Percentiles rank a stretch among this genome's conserved stretches.
Conservation (phyloP, 202 grass and related monocot species). For the Miscanthus sacchariflorus region DNA sequence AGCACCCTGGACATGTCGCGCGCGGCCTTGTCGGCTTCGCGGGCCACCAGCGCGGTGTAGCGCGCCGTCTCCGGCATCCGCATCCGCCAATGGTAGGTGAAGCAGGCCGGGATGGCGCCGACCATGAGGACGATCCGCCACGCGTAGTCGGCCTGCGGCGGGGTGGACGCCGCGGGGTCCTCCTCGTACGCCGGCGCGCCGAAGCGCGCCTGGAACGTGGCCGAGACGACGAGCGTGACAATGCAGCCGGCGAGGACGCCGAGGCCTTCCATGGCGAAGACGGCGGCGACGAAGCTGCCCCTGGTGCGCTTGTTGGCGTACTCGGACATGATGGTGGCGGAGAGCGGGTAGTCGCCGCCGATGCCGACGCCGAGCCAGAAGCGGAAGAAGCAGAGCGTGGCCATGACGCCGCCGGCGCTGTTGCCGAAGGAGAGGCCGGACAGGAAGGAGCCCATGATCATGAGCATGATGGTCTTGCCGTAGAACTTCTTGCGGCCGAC, state of each 20-base stretch:
- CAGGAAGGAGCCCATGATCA: conserved; percentile 56
- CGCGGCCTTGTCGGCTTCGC: conserved; percentile 52
- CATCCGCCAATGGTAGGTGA: conserved; percentile 72
- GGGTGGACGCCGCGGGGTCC: conserved; percentile 45
- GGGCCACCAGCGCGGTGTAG: conserved; percentile 72
- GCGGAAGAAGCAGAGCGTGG: conserved; percentile 68
- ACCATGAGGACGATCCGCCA: conserved; percentile 79
- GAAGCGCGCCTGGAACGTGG: conserved; percentile 40
- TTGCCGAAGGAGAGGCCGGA: conserved; percentile 64
- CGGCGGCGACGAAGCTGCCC: conserved; percentile 68
- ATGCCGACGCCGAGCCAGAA: conserved; percentile 79
- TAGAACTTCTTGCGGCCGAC: conserved; percentile 70
- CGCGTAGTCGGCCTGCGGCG: conserved; percentile 57
- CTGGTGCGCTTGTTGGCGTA: conserved; percentile 67
- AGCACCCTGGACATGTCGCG: conserved; percentile 64
- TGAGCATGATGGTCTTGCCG: conserved; percentile 62
- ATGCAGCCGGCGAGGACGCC: conserved; percentile 53
- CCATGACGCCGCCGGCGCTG: conserved; percentile 45
- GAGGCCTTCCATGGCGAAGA: conserved; percentile 73
- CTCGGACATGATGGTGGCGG: conserved; percentile 82
- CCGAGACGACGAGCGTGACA: conserved; percentile 45
- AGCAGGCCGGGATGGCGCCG: conserved; percentile 59
- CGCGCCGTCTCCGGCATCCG: conserved; percentile 82
- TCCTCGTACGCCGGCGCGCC: conserved; percentile 5
- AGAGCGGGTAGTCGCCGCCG: conserved; percentile 74